Percentiles rank a stretch among this genome's conserved stretches.
These are phyloP conservation scores for Rhizoctonia solani DNA, from an alignment of 1,284 basidiomycete genomes.

Conservation along the genomic window DNA sequence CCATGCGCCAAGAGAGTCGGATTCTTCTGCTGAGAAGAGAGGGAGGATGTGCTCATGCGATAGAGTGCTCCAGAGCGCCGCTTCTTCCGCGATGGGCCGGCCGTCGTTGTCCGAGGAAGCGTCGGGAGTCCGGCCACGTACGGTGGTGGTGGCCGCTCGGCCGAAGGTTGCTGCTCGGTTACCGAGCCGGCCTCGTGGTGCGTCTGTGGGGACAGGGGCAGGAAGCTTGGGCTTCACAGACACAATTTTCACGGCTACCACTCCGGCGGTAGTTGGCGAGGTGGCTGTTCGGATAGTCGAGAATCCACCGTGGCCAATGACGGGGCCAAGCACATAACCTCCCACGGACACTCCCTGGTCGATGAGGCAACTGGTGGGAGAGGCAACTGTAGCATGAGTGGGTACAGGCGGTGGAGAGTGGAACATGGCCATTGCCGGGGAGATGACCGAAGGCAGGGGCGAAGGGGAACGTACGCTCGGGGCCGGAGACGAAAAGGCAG, in stretches of 20 bases:
- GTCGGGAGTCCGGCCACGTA: conserved; percentile 48
- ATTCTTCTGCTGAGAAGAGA: conserved; percentile 71
- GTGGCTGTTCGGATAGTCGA: conserved; percentile 80
- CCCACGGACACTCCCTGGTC: conserved; percentile 38
- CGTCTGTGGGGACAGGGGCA: conserved; percentile 48
- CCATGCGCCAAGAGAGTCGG: conserved; percentile 68
- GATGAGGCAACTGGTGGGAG: conserved; percentile 16
- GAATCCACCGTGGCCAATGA: conserved; percentile 84
- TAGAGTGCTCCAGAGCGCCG: conserved; percentile 76
- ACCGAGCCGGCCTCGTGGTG: conserved; percentile 34
- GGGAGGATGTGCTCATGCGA: conserved; percentile 81
- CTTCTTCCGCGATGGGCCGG: conserved; percentile 65
- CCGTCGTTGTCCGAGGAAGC: conserved; percentile 2
- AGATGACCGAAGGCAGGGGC: conserved; percentile 11
- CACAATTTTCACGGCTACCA: conserved; percentile 84
- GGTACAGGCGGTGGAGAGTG: conserved; percentile 20
- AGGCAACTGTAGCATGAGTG: conserved; percentile 3
- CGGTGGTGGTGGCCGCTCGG: conserved; percentile 26
- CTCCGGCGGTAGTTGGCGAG: conserved; percentile 58
- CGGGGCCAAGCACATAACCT: conserved; percentile 73
- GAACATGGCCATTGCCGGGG: conserved; percentile 36
- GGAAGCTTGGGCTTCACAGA: too few species aligned
- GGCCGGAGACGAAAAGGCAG: conserved; percentile 56
- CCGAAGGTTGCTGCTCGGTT: conserved; percentile 25
- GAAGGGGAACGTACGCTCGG: conserved; percentile 33